Evolutionary conservation across 768 basidiomycete genomes (phyloP).

Genomic region (Kwoniella pini): DNA sequence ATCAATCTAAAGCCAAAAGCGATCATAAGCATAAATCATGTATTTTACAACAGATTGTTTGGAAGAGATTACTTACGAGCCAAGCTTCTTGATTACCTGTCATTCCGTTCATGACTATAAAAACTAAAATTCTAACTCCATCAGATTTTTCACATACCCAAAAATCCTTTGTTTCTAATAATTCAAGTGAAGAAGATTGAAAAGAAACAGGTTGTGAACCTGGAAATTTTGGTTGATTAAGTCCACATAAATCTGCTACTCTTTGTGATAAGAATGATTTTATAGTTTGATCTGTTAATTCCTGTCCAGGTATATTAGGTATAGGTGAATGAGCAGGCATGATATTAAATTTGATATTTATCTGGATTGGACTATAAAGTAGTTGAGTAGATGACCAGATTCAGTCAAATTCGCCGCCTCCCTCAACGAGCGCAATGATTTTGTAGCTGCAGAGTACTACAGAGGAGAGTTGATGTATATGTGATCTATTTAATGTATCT

Average conservation of each 20-base stretch:
- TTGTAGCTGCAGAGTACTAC: too few species aligned
- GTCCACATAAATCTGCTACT: conserved; percentile 38
- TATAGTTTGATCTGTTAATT: conserved; percentile 32
- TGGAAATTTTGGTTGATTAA: conserved; percentile 63
- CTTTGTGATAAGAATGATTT: conserved; percentile 28
- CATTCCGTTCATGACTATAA: conserved; percentile 66
- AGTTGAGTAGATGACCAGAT: too few species aligned
- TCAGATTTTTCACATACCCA: conserved; percentile 99
- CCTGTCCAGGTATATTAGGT: conserved; percentile 45
- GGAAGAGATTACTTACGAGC: conserved; percentile 65
- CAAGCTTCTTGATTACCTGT: conserved; percentile 63
- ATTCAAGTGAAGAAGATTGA: conserved; percentile 65
- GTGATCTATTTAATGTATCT: too few species aligned
- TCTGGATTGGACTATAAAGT: not conserved
- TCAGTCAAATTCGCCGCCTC: too few species aligned
- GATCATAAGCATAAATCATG: not conserved
- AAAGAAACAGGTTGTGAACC: conserved; percentile 97
- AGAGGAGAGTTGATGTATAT: too few species aligned
- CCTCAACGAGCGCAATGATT: too few species aligned
- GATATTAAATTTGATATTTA: too few species aligned
- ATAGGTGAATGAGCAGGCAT: conserved; percentile 31
- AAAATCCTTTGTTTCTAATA: conserved; percentile 82
- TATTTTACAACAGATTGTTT: too few species aligned
- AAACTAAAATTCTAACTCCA: conserved; percentile 83
- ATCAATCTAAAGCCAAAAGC: conserved; percentile 70